Evolutionary conservation across 257 asterid species (phyloP), one percentile per base, ranked within the genome.

Genomic region (Primulina tabacum): DNA sequence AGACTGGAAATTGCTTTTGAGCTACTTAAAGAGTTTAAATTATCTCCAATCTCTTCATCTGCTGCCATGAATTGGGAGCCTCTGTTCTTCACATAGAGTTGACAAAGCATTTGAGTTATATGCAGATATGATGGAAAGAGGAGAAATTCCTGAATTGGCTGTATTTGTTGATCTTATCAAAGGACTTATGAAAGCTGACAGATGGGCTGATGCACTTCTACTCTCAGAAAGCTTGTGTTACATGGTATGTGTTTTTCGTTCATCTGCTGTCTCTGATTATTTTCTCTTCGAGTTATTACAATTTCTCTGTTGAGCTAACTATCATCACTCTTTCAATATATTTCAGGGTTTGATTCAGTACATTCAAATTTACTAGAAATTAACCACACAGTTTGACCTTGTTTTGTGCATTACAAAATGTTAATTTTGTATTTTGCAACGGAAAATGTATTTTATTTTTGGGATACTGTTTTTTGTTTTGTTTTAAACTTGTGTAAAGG

Each of bases 161-260:
- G 81, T 76, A 65, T 38, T 90, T 72, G 87, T 85, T 74, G 73
- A 75, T 82, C 89, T 92, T 66, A 70, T 90, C 50, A 90, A 90
- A 80, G 90, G 88, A 62, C 90, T 92, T 81, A 28, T 84, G 66
- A 82, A 79, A 71, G 82, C 70, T 60, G 76, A 84, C 71, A 83
- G 83, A 75, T 90, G 96, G 90, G 95, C 82, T 70, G 87, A 87
- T 67, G 97, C 96, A 37, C 80, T 92, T 82, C 67, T 84, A 55
- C 89, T 92, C 70, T 86, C 90, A 5, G 84, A 88, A 76, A 83
- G 91, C 80, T 82, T 92, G 74, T 89, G 89, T 75, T 43, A 60
- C 79, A 88, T 82, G 97, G 95, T 86, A 75, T 75, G 80, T 62
- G 56, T 24, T 35, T 66, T 75, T 60, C 74, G 16, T 35, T 30